Base-by-base conservation (phyloP, 306 rosid species). In the Medicago arabica region DNA sequence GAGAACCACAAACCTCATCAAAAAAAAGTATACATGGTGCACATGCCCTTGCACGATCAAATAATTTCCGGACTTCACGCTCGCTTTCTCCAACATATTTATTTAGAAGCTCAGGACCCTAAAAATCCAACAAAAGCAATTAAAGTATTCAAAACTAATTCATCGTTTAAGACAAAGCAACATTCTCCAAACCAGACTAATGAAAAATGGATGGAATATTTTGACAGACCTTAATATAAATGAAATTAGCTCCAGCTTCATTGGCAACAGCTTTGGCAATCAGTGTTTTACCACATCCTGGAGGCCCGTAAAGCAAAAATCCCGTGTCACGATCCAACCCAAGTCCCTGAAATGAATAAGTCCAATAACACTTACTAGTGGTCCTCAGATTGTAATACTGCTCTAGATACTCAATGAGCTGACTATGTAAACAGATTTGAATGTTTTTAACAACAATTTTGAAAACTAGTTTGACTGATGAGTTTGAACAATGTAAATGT, bases 11-110 rank as follows among this genome's bases (percentile, higher is more conserved):
- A 75, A 94, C 98, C 91, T 91, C 98, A 31, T 94, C 97, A 78
- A 94, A 90, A 82, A 90, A 94, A 7, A 94, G 74, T 82, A 94
- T 76, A 83, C 98, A 94, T 0, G 84, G 84, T 0, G 84, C 76
- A 66, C 98, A 91, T 54, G 96, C 76, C 90, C 96, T 91, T 41
- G 98, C 98, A 12, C 89, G 95, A 69, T 83, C 75, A 71, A 91
- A 94, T 53, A 86, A 53, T 76, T 83, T 84, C 50, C 96, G 90
- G 23, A 94, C 93, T 51, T 82, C 86, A 80, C 70, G 78, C 72
- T 90, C 97, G 81, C 98, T 94, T 65, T 90, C 98, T 85, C 98
- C 98, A 84, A 91, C 97, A 61, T 78, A 91, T 84, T 94, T 94
- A 83, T 87, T 90, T 81, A 94, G 58, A 81, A 94, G 88, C 80